Conservation (phyloP, 495 filamentous ascomycete genomes). For the Geopyxis carbonaria region DNA sequence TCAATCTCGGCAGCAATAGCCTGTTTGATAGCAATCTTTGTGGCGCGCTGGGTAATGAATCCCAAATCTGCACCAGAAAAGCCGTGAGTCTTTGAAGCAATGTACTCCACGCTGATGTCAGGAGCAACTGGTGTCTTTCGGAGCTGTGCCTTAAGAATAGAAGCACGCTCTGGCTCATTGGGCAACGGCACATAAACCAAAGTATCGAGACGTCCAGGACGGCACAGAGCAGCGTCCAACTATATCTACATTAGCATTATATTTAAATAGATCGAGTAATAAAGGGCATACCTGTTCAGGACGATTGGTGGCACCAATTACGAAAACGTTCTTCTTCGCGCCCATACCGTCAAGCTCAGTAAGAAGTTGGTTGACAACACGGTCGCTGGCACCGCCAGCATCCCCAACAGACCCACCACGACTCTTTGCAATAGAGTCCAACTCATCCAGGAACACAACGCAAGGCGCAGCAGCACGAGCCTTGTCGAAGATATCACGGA, state of each 20-base stretch:
- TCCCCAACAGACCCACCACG: slow-evolving; percentile 94
- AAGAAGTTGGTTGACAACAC: slow-evolving; percentile 98
- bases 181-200: slow-evolving; percentile 95
- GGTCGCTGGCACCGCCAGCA: slow-evolving; percentile 94
- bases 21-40: slow-evolving; percentile 98
- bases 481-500: slow-evolving; percentile 99
- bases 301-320: slow-evolving; percentile 96
- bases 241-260: slow-evolving; percentile 10
- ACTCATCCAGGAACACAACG: slow-evolving; percentile 95
- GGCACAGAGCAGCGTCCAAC: slow-evolving; percentile 90
- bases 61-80: slow-evolving; percentile 99
- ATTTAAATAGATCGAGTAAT: background rate
- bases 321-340: slow-evolving; percentile 99
- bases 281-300: slow-evolving; percentile 50
- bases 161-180: slow-evolving; percentile 67
- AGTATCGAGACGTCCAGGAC: slow-evolving; percentile 95
- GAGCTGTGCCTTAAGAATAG: slow-evolving; percentile 88
- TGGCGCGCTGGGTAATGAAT: slow-evolving; percentile 94
- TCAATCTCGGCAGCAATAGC: slow-evolving; percentile 81
- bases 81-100: slow-evolving; percentile 92
- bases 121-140: slow-evolving; percentile 87
- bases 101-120: slow-evolving; percentile 78
- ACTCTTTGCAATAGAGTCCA: slow-evolving; percentile 98
- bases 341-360: slow-evolving; percentile 43
- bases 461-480: slow-evolving; percentile 95